phyloP scores from a whole-genome alignment of 192 early-diverging fungal species.

The Piromyces finnis region DNA sequence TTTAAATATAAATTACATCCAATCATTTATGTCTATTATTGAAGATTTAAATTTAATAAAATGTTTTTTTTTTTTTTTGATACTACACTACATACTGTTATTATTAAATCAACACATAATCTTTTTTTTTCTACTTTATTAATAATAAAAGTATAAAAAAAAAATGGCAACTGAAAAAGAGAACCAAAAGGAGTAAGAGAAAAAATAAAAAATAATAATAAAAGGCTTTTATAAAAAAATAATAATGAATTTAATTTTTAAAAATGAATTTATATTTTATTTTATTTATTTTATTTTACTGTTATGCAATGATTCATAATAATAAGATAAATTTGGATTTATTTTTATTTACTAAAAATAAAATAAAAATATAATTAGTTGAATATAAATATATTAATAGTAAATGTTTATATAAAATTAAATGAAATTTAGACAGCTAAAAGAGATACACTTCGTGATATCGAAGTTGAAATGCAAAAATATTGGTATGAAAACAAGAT shows the following conservation, averaged over 20 bases:
- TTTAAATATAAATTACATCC: background rate
- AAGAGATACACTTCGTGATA: constrained; percentile 52
- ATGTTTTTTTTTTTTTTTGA: background rate
- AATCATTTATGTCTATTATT: background rate
- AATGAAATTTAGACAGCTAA: constrained; percentile 59
- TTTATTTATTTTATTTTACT: no score
- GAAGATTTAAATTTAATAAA: background rate
- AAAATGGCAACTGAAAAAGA: background rate
- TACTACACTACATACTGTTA: background rate
- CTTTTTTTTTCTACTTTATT: background rate
- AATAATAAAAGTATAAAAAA: background rate
- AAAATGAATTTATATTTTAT: no score
- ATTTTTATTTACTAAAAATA: no score
- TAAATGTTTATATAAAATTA: no score
- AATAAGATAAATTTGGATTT: no score
- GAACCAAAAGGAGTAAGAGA: background rate
- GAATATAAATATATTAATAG: no score
- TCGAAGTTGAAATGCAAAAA: constrained; percentile 58
- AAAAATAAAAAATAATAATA: background rate
- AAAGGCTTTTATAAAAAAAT: no score
- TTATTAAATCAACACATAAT: background rate
- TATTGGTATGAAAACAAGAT: constrained; percentile 56
- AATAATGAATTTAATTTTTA: no score
- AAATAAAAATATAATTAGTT: no score
- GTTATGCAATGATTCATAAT: no score